Evolutionary conservation across 805 yeast species (phyloP).

Genomic region (Starmerella riodocensis): DNA sequence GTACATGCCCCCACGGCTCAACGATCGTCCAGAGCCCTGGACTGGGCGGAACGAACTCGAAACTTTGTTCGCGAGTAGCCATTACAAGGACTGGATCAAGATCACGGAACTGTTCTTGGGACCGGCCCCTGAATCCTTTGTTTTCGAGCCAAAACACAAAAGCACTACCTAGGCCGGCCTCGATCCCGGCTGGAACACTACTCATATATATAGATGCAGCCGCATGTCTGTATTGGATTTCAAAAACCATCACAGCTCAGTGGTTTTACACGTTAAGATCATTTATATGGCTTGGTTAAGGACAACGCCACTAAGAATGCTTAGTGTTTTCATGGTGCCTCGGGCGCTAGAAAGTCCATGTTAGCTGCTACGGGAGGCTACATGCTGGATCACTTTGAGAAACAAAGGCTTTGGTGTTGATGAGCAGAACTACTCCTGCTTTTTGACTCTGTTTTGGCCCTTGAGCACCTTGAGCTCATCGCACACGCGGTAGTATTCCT

Average conservation of each 20-base stretch:
- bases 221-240: too few species aligned
- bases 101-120: slow-evolving; percentile 92
- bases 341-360: too few species aligned
- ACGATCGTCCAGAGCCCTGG: slow-evolving; percentile 92
- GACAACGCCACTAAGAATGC: too few species aligned
- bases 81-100: slow-evolving; percentile 91
- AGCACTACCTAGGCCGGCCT: slow-evolving; percentile 53
- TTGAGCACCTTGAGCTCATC: slow-evolving; percentile 27
- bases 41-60: slow-evolving; percentile 85
- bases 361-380: too few species aligned
- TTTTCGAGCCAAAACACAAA: slow-evolving; percentile 86
- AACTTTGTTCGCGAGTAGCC: slow-evolving; percentile 70
- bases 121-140: slow-evolving; percentile 59
- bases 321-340: too few species aligned
- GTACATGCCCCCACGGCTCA: slow-evolving; percentile 71
- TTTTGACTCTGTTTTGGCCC: slow-evolving; percentile 8
- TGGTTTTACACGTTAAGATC: too few species aligned
- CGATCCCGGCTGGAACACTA: slow-evolving; percentile 31
- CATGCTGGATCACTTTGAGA: too few species aligned
- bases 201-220: not conserved
- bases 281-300: too few species aligned
- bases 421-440: not conserved
- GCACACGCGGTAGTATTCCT: slow-evolving; percentile 44
- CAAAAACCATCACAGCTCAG: too few species aligned
- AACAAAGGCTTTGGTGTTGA: too few species aligned